Evolutionary conservation across 2,329 filamentous ascomycete species (phyloP).

Genomic region (Diaporthe vaccinii): DNA sequence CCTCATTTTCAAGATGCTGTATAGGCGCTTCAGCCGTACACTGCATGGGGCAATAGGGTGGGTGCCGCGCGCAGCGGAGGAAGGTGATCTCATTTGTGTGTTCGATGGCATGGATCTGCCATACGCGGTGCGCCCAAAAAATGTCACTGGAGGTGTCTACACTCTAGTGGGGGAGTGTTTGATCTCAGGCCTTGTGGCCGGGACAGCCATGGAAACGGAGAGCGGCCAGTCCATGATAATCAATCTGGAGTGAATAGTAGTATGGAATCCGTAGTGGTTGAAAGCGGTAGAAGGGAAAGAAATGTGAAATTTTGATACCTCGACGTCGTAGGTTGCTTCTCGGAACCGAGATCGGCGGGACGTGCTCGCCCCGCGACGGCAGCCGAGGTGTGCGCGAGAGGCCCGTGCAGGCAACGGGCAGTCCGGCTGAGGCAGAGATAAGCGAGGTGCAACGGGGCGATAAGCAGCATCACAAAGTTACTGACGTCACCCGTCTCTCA

Average conservation of each 20-base stretch:
- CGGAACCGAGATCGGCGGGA: constrained; percentile 6
- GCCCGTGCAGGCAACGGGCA: background rate
- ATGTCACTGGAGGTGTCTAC: background rate
- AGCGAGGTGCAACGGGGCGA: background rate
- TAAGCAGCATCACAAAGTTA: background rate
- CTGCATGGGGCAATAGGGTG: background rate
- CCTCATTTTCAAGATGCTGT: background rate
- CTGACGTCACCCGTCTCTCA: constrained; percentile 29
- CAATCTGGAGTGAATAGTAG: background rate
- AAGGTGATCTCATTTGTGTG: background rate
- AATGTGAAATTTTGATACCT: background rate
- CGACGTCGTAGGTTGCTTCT: background rate
- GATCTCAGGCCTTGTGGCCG: background rate
- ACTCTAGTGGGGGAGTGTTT: background rate
- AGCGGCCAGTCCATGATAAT: background rate
- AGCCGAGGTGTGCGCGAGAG: background rate
- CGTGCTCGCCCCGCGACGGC: constrained; percentile 20
- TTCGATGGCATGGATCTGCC: background rate
- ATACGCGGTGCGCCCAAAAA: background rate
- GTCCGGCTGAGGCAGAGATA: background rate
- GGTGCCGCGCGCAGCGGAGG: background rate
- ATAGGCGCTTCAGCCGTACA: background rate
- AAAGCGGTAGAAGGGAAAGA: no score
- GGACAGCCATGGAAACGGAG: background rate
- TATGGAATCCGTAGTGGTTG: no score